These are phyloP conservation scores for Nymphaea thermarum DNA, from an alignment of 164 flowering plant species.

Conservation along the genomic window DNA sequence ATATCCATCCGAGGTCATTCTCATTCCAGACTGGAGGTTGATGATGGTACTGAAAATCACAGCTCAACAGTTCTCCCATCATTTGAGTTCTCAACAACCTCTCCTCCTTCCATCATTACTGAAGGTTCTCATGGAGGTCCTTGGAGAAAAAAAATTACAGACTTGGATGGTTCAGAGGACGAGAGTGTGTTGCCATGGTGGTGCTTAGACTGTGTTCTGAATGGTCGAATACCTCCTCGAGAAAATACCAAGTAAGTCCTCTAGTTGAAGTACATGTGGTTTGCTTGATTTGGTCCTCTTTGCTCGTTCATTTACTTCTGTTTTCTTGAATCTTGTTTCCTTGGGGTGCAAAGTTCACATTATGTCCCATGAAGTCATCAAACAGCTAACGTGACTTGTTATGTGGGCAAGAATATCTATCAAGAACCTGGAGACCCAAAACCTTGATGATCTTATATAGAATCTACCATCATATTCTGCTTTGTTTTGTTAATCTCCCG, in stretches of 20 bases:
- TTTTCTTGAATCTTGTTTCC: no score
- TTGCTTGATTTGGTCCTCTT: no score
- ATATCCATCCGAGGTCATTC: slow-evolving; percentile 34
- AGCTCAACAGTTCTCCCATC: slow-evolving; percentile 61
- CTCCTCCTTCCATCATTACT: slow-evolving; percentile 92
- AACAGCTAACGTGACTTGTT: no score
- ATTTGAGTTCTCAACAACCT: slow-evolving; percentile 69
- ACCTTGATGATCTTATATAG: no score
- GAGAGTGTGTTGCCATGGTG: slow-evolving; percentile 96
- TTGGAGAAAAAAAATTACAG: slow-evolving; percentile 93
- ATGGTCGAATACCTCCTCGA: slow-evolving; percentile 79
- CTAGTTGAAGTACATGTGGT: not conserved
- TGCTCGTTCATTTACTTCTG: no score
- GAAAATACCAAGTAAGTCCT: slow-evolving; percentile 80
- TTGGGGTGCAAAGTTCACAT: no score
- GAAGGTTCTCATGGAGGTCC: slow-evolving; percentile 97
- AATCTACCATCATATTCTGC: no score
- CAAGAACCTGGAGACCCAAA: no score
- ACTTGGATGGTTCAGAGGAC: slow-evolving; percentile 90
- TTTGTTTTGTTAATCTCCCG: no score
- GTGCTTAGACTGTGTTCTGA: slow-evolving; percentile 88
- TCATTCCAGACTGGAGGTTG: slow-evolving; percentile 63
- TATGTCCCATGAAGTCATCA: no score
- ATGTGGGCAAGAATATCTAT: no score
- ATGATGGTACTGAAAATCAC: slow-evolving; percentile 62